These are phyloP conservation scores for Euphorbia celastroides DNA, from an alignment of 441 rosid species.

Conservation along the genomic window DNA sequence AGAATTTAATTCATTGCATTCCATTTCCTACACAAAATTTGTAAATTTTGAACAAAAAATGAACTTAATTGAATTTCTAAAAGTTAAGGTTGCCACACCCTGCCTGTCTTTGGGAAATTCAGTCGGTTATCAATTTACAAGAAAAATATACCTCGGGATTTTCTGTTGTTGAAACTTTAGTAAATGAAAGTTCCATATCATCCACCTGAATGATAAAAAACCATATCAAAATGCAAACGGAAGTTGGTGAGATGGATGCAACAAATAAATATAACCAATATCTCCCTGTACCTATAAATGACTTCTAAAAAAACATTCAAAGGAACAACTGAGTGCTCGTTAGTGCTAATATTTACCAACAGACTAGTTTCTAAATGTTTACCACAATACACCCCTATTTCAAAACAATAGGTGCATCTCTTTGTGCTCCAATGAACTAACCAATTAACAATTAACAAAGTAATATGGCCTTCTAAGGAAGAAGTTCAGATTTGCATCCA, in stretches of 20 bases:
- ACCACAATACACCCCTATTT: neutral
- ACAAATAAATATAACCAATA: slow-evolving; percentile 5
- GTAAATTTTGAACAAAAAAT: too few species aligned
- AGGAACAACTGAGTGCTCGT: too few species aligned
- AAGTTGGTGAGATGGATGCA: neutral
- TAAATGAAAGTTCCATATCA: slow-evolving; percentile 45
- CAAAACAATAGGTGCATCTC: neutral
- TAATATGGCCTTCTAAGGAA: neutral
- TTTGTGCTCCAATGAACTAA: neutral
- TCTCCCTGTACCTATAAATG: neutral
- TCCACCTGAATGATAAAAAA: slow-evolving; percentile 48
- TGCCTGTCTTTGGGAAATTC: neutral
- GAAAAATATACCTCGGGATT: slow-evolving; percentile 41
- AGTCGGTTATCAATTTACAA: slow-evolving; percentile 5
- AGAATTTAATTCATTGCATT: too few species aligned
- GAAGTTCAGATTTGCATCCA: neutral
- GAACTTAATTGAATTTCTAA: too few species aligned
- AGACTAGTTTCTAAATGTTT: too few species aligned
- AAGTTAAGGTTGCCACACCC: too few species aligned
- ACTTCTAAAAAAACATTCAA: neutral
- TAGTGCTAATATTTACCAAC: too few species aligned
- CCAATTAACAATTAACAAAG: neutral
- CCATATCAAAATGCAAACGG: slow-evolving; percentile 4
- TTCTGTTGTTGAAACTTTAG: slow-evolving; percentile 36
- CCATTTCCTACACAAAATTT: too few species aligned